phyloP scores from a whole-genome alignment of 2,329 filamentous ascomycete genomes.

The Fusarium clavum region DNA sequence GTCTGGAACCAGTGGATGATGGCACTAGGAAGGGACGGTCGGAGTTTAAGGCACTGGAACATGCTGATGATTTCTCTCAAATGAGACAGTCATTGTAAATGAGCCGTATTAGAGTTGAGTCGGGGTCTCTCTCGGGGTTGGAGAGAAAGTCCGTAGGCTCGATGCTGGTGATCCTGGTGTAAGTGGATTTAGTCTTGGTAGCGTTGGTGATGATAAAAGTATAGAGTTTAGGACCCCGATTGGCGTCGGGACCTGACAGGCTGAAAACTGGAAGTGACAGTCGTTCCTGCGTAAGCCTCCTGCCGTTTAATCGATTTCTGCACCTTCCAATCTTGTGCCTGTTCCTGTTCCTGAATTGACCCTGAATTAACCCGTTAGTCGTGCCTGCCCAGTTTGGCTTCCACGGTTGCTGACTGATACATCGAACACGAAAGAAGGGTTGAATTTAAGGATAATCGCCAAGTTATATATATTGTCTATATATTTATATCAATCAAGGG shows the following conservation, averaged over 20 bases:
- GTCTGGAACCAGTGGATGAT: slow-evolving; percentile 21
- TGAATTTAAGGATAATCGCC: background rate
- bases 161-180: slow-evolving; percentile 1
- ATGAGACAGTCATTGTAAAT: background rate
- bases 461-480: slow-evolving; percentile 1
- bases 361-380: background rate
- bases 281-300: slow-evolving; percentile 39
- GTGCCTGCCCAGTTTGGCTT: background rate
- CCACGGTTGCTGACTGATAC: background rate
- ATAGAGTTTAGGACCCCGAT: background rate
- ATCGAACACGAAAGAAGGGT: background rate
- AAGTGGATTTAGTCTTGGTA: background rate
- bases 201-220: slow-evolving; percentile 3
- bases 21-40: slow-evolving; percentile 12
- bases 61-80: slow-evolving; percentile 5
- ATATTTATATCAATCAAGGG: background rate
- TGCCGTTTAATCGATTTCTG: slow-evolving; percentile 14
- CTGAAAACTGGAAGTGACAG: background rate
- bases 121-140: background rate
- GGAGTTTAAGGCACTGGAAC: slow-evolving; percentile 12
- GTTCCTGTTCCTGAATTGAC: slow-evolving; percentile 5
- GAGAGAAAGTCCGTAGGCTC: background rate
- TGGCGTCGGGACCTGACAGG: slow-evolving; percentile 2
- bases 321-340: slow-evolving; percentile 13
- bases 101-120: background rate